A percentile compares a stretch with the other conserved stretches of the same genome.
phyloP scores from a whole-genome alignment of 345 rosid genomes.

The Stellera chamaejasme region DNA sequence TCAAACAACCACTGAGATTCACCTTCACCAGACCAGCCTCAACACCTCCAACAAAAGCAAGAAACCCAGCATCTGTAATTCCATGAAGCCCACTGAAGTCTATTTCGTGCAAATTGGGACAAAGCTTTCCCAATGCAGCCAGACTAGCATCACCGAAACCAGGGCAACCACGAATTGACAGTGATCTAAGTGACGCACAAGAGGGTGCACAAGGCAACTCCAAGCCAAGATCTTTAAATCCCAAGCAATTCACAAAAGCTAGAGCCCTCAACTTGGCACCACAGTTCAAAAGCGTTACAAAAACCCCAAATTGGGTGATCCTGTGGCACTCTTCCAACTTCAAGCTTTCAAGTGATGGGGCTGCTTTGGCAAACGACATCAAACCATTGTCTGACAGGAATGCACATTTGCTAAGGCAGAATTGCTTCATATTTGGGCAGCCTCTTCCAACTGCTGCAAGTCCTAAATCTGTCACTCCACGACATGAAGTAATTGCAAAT shows the following conservation, averaged over 20 bases:
- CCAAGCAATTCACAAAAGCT: conserved; percentile 61
- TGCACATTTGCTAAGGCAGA: conserved; percentile 41
- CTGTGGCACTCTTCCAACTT: conserved; percentile 93
- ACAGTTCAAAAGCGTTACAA: conserved; percentile 67
- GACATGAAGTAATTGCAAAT: conserved; percentile 53
- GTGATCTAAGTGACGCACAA: conserved; percentile 46
- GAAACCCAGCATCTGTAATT: conserved; percentile 64
- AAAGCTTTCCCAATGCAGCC: conserved; percentile 58
- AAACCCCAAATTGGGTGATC: conserved; percentile 79
- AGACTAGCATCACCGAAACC: conserved; percentile 74
- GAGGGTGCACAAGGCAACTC: conserved; percentile 29
- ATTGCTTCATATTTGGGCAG: conserved; percentile 68
- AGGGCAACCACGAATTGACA: conserved; percentile 70
- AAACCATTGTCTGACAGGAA: conserved; percentile 74
- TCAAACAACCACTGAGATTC: conserved; percentile 63
- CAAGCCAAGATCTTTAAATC: conserved; percentile 47
- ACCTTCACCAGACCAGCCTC: conserved; percentile 68
- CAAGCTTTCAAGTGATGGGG: conserved; percentile 63
- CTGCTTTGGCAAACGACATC: conserved; percentile 58
- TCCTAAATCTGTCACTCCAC: conserved; percentile 64
- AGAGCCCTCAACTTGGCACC: conserved; percentile 60
- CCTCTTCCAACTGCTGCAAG: conserved; percentile 76
- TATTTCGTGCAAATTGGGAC: conserved; percentile 60
- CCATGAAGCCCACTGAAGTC: conserved; percentile 63
- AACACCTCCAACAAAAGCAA: conserved; percentile 47